Conservation (phyloP, 305 asterid species). For the Solanum hybrid region DNA sequence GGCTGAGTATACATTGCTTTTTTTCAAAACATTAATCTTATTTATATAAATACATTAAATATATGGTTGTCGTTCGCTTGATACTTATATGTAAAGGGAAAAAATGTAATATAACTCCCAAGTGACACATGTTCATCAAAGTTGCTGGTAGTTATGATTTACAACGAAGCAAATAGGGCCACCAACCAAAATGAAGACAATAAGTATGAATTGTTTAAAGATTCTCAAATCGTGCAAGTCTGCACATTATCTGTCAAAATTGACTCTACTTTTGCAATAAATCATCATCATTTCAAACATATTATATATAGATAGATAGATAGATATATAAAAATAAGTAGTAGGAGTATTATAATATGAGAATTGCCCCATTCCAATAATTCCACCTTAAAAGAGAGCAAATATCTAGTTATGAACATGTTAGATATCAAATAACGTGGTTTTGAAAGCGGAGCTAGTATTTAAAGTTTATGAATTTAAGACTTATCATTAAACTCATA, state of each 20-base stretch:
- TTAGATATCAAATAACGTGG: background rate
- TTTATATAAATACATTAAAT: too few relatives aligned
- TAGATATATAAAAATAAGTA: too few relatives aligned
- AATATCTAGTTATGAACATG: background rate
- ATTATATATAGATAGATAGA: background rate
- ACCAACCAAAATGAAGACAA: conserved; percentile 1
- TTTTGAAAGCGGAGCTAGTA: background rate
- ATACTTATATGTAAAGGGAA: background rate
- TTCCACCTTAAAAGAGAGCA: background rate
- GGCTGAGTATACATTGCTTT: background rate
- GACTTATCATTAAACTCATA: background rate
- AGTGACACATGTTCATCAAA: background rate
- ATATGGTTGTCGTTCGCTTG: background rate
- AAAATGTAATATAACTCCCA: background rate
- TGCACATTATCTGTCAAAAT: conserved; percentile 1
- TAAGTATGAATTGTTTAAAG: background rate
- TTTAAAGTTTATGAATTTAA: background rate
- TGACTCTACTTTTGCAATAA: background rate
- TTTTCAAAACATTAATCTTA: background rate
- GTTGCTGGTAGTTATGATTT: background rate
- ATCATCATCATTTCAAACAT: background rate
- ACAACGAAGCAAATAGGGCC: background rate
- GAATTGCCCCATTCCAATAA: background rate
- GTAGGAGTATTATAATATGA: background rate
- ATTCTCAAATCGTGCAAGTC: background rate